Percentiles rank a stretch among this genome's conserved stretches.
Evolutionary conservation across 495 filamentous ascomycete species (phyloP).

Genomic region (Chaetomidium leptoderma): DNA sequence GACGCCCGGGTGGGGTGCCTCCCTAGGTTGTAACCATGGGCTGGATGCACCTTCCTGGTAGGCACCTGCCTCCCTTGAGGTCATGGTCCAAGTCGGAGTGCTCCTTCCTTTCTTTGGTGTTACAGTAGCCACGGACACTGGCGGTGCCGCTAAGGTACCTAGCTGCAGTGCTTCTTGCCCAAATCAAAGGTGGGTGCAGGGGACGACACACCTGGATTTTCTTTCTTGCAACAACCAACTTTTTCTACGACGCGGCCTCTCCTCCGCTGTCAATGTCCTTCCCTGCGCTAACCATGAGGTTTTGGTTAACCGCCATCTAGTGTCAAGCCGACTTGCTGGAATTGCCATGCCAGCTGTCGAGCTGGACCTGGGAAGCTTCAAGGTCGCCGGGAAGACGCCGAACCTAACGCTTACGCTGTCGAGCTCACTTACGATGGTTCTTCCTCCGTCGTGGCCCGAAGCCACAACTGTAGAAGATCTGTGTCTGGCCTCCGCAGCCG

Average conservation of each 20-base stretch:
- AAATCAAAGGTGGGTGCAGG: no score
- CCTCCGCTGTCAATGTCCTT: background rate
- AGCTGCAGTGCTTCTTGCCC: no score
- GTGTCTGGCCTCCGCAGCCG: conserved; percentile 11
- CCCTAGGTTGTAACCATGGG: no score
- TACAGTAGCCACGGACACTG: no score
- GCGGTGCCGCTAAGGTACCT: no score
- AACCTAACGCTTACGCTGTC: conserved; percentile 20
- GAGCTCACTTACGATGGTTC: conserved; percentile 16
- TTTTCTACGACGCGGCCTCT: background rate
- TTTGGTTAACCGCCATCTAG: background rate
- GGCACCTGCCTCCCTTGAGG: no score
- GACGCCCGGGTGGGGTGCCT: no score
- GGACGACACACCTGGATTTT: no score
- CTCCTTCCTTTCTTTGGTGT: background rate
- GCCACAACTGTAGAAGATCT: conserved; percentile 18
- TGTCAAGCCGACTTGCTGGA: background rate
- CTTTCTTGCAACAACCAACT: background rate
- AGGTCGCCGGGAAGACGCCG: conserved; percentile 18
- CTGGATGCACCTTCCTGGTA: no score
- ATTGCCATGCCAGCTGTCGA: conserved; percentile 16
- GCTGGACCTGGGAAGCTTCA: conserved; percentile 24
- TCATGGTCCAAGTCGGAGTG: background rate
- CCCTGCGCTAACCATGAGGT: background rate
- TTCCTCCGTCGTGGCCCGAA: conserved; percentile 2